Base-by-base conservation (phyloP, 305 asterid species). In the Vinca major region DNA sequence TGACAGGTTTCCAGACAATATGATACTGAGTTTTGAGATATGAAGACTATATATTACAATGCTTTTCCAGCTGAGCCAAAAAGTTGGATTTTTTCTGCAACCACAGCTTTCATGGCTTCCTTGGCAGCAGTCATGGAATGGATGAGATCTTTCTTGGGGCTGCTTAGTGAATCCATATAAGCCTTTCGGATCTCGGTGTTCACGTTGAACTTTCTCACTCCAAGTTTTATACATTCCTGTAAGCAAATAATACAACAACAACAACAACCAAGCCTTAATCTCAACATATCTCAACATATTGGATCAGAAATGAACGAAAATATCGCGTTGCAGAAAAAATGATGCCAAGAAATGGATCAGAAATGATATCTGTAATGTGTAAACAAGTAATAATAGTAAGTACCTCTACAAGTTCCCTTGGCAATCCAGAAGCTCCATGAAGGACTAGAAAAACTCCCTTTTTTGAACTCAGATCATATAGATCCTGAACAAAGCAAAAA, bases 51-150 rank as follows among this genome's bases (percentile, higher is more conserved):
- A 40, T 11, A 19, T 73, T 60, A 80, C 43, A 63, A 63, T 57
- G 90, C 93, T 80, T 86, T 92, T 54, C 97, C 98, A 49, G 89
- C 85, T n/a, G 98, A 92, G 68, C 98, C 98, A 75, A 90, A 92
- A 60, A 90, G 88, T 67, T 62, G 85, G 94, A 92, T 90, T 81
- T 92, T 92, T 81, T 92, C 96, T 41, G 91, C 88, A 80, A 86
- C 79, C 67, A 88, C 95, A 49, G 71, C 83, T 80, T 88, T 90
- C 98, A 92, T 92, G 81, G 98, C 95, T 73, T 88, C 92, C 80
- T 84, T 92, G 19, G 94, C 90, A 56, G 89, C 84, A 33, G 72
- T 71, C 94, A 92, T 92, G 70, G 86, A 83, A 65, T 84, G 79
- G 70, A 90, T 73, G 54, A 92, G 87, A 71, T 92, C 98, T 74